phyloP scores from a whole-genome alignment of 305 asterid species.

The Fraxinus latifolia region DNA sequence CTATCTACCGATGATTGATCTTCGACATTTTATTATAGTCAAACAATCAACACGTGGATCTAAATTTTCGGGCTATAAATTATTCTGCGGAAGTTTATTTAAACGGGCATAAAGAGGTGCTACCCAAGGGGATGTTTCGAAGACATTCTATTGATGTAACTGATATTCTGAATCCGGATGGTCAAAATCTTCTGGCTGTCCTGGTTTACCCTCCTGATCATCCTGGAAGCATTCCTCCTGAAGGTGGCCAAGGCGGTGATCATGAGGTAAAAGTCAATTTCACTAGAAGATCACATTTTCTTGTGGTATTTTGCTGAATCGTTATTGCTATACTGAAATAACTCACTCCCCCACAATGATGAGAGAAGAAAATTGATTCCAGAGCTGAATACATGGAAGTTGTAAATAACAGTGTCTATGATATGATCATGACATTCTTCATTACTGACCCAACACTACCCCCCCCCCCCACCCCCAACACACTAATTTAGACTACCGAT shows the following conservation, averaged over 20 bases:
- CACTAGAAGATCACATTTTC: conserved; percentile 10
- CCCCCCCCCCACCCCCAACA: too few species aligned
- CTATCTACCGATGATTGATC: conserved; percentile 25
- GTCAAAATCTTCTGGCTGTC: conserved; percentile 80
- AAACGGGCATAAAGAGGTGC: conserved; percentile 78
- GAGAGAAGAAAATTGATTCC: conserved; percentile 1
- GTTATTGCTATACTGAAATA: conserved; percentile 6
- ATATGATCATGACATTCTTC: not conserved
- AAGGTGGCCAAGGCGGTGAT: conserved; percentile 99
- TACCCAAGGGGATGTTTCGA: conserved; percentile 97
- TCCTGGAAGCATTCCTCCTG: conserved; percentile 88
- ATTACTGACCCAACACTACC: conserved; percentile 1
- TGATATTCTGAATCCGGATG: conserved; percentile 51
- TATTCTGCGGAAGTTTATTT: conserved; percentile 84
- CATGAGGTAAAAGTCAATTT: conserved; percentile 67
- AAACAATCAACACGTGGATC: conserved; percentile 55
- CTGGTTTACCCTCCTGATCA: conserved; percentile 95
- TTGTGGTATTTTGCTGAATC: not conserved
- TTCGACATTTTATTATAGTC: conserved; percentile 51
- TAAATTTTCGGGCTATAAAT: conserved; percentile 84
- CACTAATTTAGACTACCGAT: not conserved
- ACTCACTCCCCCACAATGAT: not conserved
- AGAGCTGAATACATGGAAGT: not conserved
- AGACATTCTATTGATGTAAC: conserved; percentile 82
- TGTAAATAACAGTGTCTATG: not conserved